These are phyloP conservation scores for Lichtheimia ramosa DNA, from an alignment of 371 early-diverging fungal genomes.

Conservation along the genomic window DNA sequence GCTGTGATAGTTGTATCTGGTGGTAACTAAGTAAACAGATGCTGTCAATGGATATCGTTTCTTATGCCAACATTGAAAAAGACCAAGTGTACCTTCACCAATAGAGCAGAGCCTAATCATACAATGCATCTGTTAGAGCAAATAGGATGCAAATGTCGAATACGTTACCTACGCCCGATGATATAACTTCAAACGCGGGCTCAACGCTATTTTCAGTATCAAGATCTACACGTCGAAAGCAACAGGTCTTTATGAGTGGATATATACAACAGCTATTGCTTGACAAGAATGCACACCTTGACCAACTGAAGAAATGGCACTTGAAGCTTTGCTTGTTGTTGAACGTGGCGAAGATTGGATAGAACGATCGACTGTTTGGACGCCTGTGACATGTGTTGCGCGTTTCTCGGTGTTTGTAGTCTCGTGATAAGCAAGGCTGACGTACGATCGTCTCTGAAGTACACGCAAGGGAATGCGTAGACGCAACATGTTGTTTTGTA, in stretches of 20 bases:
- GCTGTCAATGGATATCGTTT: background rate
- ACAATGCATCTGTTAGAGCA: background rate
- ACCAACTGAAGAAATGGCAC: constrained; percentile 17
- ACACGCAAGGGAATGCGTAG: background rate
- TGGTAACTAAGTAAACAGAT: constrained; percentile 41
- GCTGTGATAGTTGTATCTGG: constrained; percentile 64
- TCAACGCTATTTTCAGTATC: constrained; percentile 51
- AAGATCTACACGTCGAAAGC: constrained; percentile 30
- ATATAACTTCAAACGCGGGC: constrained; percentile 61
- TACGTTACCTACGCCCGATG: constrained; percentile 53
- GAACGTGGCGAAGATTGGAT: constrained; percentile 15
- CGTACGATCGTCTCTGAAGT: constrained; percentile 5
- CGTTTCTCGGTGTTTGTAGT: constrained; percentile 9
- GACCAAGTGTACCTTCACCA: constrained; percentile 36
- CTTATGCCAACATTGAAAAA: background rate
- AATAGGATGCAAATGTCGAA: background rate
- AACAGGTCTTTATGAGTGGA: background rate
- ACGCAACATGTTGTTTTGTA: background rate
- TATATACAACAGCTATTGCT: background rate
- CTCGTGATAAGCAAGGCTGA: constrained; percentile 17
- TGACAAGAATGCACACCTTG: constrained; percentile 10
- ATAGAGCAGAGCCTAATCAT: constrained; percentile 37
- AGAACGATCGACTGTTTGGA: constrained; percentile 18
- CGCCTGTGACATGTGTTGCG: constrained; percentile 9
- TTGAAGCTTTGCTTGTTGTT: constrained; percentile 15